Base-by-base conservation (phyloP, 2,329 filamentous ascomycete species). In the Ceratocystis cubensis region DNA sequence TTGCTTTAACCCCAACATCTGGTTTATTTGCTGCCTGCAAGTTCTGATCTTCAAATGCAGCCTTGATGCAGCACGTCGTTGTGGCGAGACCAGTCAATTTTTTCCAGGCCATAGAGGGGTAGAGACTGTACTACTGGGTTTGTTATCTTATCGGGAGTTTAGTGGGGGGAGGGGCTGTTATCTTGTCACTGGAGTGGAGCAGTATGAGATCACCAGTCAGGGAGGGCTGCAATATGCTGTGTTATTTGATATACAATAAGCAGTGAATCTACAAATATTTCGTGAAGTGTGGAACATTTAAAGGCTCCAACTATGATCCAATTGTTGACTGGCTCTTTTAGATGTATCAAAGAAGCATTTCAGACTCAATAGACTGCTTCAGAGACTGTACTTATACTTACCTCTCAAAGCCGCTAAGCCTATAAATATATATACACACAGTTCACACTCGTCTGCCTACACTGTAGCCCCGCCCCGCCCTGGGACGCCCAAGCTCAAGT, bases 11-110 rank as follows among this genome's bases (percentile, higher is more conserved):
- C 64, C 53, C 41, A 65, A 57, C 63, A 72, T 72, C 41, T 75
- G 71, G 75, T 63, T 74, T 72, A 64, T 76, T 73, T 15, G 50
- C 6, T 44, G 8, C 33, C 45, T 56, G 20, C 44, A 5, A n/a
- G n/a, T 17, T 63, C 3, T 30, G 37, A 17, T 59, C 30, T 65
- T 65, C 33, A 25, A 6, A 56, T 44, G 61, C 61, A 41, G 37
- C 13, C 37, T 41, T 41, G 37, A 62, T 33, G 28, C 44, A 63
- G 48, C n/a, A 37, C 7, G 28, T 50, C 28, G 46, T 20, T 53
- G 22, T 37, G 22, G 25, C 25, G 44, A 45, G 56, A 59, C 33
- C 15, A 62, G 22, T 25, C 48, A 50, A 30, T 66, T 66, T 66
- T 45, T 65, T 37, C 22, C 25, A 17, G 4, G 33, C 37, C 13